Evolutionary conservation across 176 grass and related monocot genomes (phyloP), one percentile per base, ranked within the genome.

Genomic region (Pontederia crassipes): DNA sequence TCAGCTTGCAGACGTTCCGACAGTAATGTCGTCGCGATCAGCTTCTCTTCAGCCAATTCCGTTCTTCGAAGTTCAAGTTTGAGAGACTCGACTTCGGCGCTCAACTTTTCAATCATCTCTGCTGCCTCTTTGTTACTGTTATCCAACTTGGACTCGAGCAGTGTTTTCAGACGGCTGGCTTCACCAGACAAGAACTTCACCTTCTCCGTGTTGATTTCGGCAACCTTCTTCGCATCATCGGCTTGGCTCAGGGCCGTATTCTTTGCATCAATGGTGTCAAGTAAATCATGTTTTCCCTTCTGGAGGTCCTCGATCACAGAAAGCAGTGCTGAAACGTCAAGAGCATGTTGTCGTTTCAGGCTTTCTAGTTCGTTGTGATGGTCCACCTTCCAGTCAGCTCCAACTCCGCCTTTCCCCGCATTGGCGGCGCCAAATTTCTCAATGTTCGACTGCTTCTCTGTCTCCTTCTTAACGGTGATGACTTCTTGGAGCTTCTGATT

Each of bases 391-490:
- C 79, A 77, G 59, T 72, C 64, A 54, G 80, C 93, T 0, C 88
- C 87, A 8, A 92, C 73, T 52, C 81, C 72, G 0, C 66, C 79
- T 75, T 86, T 76, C 79, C 93, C 94, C 6, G 89, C 74, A 76
- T 99, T 88, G n/a, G 77, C 74, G 0, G 94, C 88, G 5, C 94
- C 72, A 68, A 99, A 99, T 72, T 99, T 99, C 85, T 93, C 94
- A 8, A 98, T 88, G 75, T 98, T 85, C 0, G 77, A 83, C 59
- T 67, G 82, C 67, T 93, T 88, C 66, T 99, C 88, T 0, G 85
- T 85, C 72, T 74, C 77, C 35, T 77, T 68, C 82, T 85, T 82
- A 47, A 84, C 88, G 74, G 77, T 78, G 70, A 86, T 67, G 3
- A 82, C 88, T 70, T 89, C 88, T 68, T 93, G 85, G 61, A 99